Evolutionary conservation across 139 green algal genomes (phyloP).

Genomic region (Coelastrella sp.): DNA sequence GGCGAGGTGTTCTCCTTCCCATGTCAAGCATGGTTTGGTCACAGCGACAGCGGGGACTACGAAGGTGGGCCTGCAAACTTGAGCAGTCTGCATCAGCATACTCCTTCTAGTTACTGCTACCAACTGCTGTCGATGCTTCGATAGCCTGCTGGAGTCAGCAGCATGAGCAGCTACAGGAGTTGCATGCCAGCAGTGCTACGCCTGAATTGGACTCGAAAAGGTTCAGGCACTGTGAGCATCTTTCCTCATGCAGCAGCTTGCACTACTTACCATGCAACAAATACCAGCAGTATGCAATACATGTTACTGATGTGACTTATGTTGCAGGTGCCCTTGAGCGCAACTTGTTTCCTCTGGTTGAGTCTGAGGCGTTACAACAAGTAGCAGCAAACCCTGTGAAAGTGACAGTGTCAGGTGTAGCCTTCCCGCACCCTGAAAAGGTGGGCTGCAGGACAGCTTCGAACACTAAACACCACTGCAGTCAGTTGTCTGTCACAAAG

Average conservation of each 20-base stretch:
- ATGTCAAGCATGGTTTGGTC: conserved; percentile 90
- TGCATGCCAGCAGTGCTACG: no score
- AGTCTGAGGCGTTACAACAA: conserved; percentile 36
- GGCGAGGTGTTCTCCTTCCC: conserved; percentile 78
- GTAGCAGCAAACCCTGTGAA: conserved; percentile 48
- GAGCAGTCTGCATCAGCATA: no score
- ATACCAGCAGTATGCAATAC: no score
- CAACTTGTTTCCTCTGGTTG: conserved; percentile 70
- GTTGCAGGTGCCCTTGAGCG: conserved; percentile 70
- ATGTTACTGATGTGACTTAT: neutral
- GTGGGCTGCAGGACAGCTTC: conserved; percentile 42
- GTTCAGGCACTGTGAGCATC: no score
- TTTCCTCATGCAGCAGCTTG: neutral
- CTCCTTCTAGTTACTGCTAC: no score
- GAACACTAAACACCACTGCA: neutral
- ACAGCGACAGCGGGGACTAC: conserved; percentile 73
- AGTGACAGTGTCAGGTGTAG: conserved; percentile 64
- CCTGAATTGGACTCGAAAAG: no score
- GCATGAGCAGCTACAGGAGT: no score
- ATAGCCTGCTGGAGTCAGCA: neutral
- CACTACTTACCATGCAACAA: no score
- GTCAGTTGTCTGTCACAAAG: no score
- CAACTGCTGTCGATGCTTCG: neutral
- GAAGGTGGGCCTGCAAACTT: conserved; percentile 50
- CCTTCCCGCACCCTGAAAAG: conserved; percentile 95